phyloP scores from a whole-genome alignment of 495 filamentous ascomycete genomes.

The Penicillium desertorum region DNA sequence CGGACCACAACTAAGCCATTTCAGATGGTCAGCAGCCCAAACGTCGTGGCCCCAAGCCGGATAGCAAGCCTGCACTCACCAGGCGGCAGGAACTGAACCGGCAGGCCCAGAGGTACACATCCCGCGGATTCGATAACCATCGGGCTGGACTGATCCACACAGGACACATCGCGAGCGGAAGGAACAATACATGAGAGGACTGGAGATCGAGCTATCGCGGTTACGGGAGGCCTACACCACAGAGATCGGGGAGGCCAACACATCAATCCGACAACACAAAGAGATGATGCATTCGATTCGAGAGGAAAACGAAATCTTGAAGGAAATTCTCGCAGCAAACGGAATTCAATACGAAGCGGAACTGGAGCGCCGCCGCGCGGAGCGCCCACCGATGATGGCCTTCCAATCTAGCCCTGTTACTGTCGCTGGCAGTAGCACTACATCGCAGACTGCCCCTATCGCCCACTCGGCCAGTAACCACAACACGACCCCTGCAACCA shows the following conservation, averaged over 20 bases:
- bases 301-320: constrained; percentile 73
- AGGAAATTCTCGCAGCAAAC: constrained; percentile 68
- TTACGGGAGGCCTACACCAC: constrained; percentile 51
- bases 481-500: constrained; percentile 42
- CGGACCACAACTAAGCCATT: neutral
- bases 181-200: constrained; percentile 89
- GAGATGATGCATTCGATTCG: constrained; percentile 40
- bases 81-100: constrained; percentile 91
- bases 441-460: constrained; percentile 32
- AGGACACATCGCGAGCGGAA: constrained; percentile 96
- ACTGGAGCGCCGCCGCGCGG: constrained; percentile 39
- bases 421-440: constrained; percentile 33
- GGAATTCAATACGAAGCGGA: constrained; percentile 60
- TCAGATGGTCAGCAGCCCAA: constrained; percentile 84
- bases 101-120: constrained; percentile 82
- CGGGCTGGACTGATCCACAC: constrained; percentile 11
- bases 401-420: constrained; percentile 36
- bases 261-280: constrained; percentile 42
- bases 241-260: constrained; percentile 41
- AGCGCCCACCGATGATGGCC: constrained; percentile 26
- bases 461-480: constrained; percentile 29
- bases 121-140: neutral
- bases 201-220: constrained; percentile 85
- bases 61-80: constrained; percentile 94
- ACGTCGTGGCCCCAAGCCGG: constrained; percentile 89